Evolutionary conservation across 2,329 filamentous ascomycete genomes (phyloP).

Genomic region (Dactylellina drechsleri): DNA sequence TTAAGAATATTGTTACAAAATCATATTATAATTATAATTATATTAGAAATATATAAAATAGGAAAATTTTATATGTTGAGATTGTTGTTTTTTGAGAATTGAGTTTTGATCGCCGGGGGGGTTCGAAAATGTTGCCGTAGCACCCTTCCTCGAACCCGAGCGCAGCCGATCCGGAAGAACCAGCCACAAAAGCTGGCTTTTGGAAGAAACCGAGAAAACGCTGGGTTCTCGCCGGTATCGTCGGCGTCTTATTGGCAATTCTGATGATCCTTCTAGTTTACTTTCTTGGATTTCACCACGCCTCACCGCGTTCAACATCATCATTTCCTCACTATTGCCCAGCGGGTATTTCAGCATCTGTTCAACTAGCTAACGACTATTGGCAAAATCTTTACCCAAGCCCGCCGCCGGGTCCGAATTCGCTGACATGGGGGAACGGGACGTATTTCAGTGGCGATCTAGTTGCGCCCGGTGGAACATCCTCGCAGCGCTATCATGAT

Average conservation of each 20-base stretch:
- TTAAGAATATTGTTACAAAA: too few relatives aligned
- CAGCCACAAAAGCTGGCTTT: not conserved
- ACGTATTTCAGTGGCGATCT: conserved; percentile 38
- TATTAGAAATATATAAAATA: too few relatives aligned
- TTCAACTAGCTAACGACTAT: conserved; percentile 23
- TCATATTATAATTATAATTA: too few relatives aligned
- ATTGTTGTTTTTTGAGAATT: too few relatives aligned
- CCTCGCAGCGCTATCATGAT: conserved; percentile 6
- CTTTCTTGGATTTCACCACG: conserved; percentile 16
- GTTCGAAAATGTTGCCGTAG: too few relatives aligned
- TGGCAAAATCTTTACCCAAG: conserved; percentile 24
- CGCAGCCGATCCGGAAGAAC: not conserved
- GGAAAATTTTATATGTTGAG: too few relatives aligned
- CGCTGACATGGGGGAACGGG: conserved; percentile 33
- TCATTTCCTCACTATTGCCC: conserved; percentile 10
- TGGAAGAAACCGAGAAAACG: conserved; percentile 13
- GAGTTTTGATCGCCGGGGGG: too few relatives aligned
- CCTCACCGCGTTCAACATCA: not conserved
- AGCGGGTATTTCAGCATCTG: conserved; percentile 23
- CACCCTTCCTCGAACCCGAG: not conserved
- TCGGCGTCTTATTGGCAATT: not conserved
- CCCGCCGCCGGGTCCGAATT: conserved; percentile 20
- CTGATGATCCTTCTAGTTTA: conserved; percentile 14
- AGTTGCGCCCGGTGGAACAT: conserved; percentile 20
- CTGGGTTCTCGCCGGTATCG: conserved; percentile 17